Percentiles rank a stretch among this genome's conserved stretches.
These are phyloP conservation scores for Aureobasidium mangrovei DNA, from an alignment of 2,329 filamentous ascomycete genomes.

Conservation along the genomic window DNA sequence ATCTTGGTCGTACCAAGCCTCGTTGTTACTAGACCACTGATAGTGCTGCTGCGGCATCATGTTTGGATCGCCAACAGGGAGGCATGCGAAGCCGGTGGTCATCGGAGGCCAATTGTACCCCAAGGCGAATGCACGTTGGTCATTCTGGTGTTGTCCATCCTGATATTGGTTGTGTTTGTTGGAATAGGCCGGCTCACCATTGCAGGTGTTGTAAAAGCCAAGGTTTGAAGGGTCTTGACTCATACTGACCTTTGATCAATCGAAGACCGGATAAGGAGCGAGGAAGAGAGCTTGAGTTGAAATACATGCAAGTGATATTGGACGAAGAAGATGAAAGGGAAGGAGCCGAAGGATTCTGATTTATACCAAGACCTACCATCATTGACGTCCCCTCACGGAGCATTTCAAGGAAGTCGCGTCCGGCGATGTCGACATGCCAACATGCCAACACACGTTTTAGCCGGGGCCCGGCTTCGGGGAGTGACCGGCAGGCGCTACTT, in stretches of 20 bases:
- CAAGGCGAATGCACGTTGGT: neutral
- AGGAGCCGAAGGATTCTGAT: neutral
- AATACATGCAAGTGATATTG: slow-evolving; percentile 9
- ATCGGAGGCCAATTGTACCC: neutral
- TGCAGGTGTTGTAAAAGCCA: slow-evolving; percentile 1
- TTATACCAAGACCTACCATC: neutral
- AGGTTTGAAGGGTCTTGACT: slow-evolving; percentile 6
- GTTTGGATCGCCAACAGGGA: neutral
- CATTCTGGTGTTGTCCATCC: neutral
- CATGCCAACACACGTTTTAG: slow-evolving; percentile 14
- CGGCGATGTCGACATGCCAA: slow-evolving; percentile 1
- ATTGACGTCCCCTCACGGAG: slow-evolving; percentile 2
- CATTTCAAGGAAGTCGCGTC: neutral
- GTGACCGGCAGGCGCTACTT: slow-evolving; percentile 9
- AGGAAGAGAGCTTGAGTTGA: neutral
- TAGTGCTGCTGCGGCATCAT: neutral
- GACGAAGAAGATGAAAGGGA: neutral
- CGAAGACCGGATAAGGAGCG: slow-evolving; percentile 6
- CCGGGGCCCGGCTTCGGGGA: slow-evolving; percentile 3
- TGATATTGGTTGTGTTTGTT: neutral
- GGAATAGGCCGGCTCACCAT: neutral
- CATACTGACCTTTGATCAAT: neutral
- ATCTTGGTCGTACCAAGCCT: neutral
- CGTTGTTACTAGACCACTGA: neutral
- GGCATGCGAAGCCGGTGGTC: neutral